phyloP scores from a whole-genome alignment of 129 eudicot species.

The Centella asiatica region DNA sequence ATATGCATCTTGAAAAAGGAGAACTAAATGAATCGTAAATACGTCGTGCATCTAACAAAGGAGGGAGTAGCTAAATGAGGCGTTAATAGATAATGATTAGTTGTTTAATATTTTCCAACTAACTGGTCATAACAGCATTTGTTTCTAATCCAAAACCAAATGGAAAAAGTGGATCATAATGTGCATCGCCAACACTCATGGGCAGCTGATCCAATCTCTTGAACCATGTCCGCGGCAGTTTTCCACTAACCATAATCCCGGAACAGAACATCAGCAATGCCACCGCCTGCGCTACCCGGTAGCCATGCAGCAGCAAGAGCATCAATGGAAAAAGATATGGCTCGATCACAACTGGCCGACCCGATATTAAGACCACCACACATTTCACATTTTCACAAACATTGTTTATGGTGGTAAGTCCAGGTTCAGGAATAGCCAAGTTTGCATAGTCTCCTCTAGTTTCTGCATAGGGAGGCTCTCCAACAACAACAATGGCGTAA shows the following conservation, averaged over 20 bases:
- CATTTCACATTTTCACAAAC: constrained; percentile 45
- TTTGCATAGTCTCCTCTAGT: constrained; percentile 13
- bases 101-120: background rate
- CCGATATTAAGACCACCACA: constrained; percentile 40
- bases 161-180: constrained; percentile 50
- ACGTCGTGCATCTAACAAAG: too few relatives aligned
- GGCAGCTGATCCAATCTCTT: constrained; percentile 50
- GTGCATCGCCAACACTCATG: constrained; percentile 19
- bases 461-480: constrained; percentile 59
- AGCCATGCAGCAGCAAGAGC: constrained; percentile 64
- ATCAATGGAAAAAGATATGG: constrained; percentile 40
- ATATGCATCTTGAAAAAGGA: too few relatives aligned
- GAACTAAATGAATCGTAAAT: too few relatives aligned
- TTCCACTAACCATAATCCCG: constrained; percentile 45
- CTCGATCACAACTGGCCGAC: constrained; percentile 55
- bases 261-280: constrained; percentile 57
- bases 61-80: too few relatives aligned
- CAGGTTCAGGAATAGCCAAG: constrained; percentile 9
- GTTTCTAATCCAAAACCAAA: constrained; percentile 49
- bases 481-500: constrained; percentile 33
- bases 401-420: constrained; percentile 4
- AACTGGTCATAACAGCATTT: background rate
- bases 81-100: too few relatives aligned
- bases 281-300: constrained; percentile 62
- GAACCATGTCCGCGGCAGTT: constrained; percentile 51